phyloP scores from a whole-genome alignment of 2,329 filamentous ascomycete genomes.

The Lasiodiplodia hormozganensis region DNA sequence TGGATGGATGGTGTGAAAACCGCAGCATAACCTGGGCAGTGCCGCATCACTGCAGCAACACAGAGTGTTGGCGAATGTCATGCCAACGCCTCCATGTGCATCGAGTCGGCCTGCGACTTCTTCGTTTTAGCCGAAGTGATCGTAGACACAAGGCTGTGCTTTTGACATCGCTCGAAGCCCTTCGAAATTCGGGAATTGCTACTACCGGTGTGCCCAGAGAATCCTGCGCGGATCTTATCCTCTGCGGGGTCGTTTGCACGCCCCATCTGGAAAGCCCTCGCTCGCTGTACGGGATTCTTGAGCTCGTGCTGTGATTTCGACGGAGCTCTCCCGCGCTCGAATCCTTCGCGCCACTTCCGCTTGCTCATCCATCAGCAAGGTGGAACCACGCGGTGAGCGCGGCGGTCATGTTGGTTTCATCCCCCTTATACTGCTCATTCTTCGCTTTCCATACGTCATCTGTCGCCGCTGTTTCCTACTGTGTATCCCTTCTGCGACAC shows the following conservation, averaged over 20 bases:
- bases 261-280: neutral
- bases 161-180: neutral
- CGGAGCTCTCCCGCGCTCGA: neutral
- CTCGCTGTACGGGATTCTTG: neutral
- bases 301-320: neutral
- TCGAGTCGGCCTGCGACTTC: neutral
- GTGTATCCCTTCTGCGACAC: neutral
- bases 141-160: neutral
- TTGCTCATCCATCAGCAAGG: neutral
- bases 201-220: neutral
- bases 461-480: neutral
- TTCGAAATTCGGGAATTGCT: neutral
- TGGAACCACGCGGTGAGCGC: neutral
- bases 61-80: neutral
- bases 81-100: neutral
- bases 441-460: neutral
- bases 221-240: neutral
- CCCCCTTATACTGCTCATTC: neutral
- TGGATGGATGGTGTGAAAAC: neutral
- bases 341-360: constrained; percentile 14
- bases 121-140: neutral
- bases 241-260: neutral
- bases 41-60: constrained; percentile 1
- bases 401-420: neutral
- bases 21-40: neutral